Conservation (phyloP, 2,329 filamentous ascomycete genomes). For the Neopestalotiopsis rosae region DNA sequence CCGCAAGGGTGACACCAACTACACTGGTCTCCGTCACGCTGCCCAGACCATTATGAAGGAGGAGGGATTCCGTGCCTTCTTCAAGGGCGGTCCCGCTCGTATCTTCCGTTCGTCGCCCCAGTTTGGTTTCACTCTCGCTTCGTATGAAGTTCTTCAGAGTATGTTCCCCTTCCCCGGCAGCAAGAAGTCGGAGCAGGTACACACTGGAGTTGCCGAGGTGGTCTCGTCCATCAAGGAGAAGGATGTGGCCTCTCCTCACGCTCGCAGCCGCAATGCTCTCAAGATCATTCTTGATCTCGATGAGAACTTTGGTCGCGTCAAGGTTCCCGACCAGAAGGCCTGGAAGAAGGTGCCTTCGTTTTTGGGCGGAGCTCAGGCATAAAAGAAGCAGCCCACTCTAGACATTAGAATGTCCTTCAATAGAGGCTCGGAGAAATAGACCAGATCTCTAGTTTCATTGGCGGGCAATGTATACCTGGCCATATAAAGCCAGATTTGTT, state of each 20-base stretch:
- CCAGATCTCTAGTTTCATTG: background rate
- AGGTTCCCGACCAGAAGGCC: slow-evolving; percentile 58
- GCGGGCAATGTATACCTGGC: background rate
- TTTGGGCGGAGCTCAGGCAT: slow-evolving; percentile 45
- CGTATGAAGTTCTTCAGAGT: slow-evolving; percentile 90
- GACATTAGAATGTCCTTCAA: background rate
- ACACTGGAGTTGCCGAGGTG: slow-evolving; percentile 67
- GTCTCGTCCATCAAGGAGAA: slow-evolving; percentile 68
- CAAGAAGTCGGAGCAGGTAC: slow-evolving; percentile 53
- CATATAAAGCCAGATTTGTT: background rate
- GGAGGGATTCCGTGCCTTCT: slow-evolving; percentile 95
- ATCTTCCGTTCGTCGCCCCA: slow-evolving; percentile 95
- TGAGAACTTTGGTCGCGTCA: slow-evolving; percentile 84
- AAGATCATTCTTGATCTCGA: slow-evolving; percentile 96
- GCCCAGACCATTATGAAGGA: slow-evolving; percentile 84
- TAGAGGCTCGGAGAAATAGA: slow-evolving; percentile 4
- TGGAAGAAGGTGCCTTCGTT: slow-evolving; percentile 59
- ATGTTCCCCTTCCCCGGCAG: slow-evolving; percentile 78
- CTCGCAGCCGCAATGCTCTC: slow-evolving; percentile 81
- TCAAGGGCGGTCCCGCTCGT: slow-evolving; percentile 96
- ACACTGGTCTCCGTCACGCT: slow-evolving; percentile 86
- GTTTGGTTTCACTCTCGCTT: slow-evolving; percentile 96
- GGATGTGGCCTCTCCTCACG: slow-evolving; percentile 57
- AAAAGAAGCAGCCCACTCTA: background rate
- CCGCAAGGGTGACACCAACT: slow-evolving; percentile 88